Conservation (phyloP, 2,329 filamentous ascomycete species). For the Chrysosphaeria jannelii region DNA sequence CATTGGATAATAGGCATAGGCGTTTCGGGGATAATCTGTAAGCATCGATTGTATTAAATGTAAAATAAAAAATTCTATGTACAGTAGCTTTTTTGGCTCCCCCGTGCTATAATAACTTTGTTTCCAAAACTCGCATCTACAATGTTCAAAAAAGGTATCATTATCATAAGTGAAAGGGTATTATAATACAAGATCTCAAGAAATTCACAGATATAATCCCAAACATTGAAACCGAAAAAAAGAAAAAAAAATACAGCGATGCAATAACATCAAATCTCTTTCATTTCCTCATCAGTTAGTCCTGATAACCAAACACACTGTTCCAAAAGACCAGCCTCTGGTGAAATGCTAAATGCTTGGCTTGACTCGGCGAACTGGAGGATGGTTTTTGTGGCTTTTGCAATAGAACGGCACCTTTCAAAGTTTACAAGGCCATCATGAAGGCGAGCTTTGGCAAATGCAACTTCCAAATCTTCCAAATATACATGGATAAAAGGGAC, state of each 20-base stretch:
- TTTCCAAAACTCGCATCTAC: too few relatives aligned
- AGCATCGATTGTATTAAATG: neutral
- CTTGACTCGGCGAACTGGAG: slow-evolving; percentile 54
- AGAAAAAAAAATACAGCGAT: too few relatives aligned
- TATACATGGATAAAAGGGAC: slow-evolving; percentile 67
- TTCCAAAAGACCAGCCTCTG: slow-evolving; percentile 48
- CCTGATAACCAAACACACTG: slow-evolving; percentile 67
- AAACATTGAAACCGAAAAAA: too few relatives aligned
- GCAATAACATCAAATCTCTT: too few relatives aligned
- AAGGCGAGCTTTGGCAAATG: slow-evolving; percentile 29
- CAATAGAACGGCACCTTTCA: slow-evolving; percentile 48
- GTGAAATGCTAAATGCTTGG: slow-evolving; percentile 40
- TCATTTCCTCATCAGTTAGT: slow-evolving; percentile 49
- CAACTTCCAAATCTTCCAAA: slow-evolving; percentile 54
- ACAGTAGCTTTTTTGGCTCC: too few relatives aligned
- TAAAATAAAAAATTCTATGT: neutral
- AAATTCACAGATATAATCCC: too few relatives aligned
- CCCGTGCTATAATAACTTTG: too few relatives aligned
- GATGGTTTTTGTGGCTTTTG: slow-evolving; percentile 50
- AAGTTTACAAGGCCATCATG: slow-evolving; percentile 58
- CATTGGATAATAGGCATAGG: slow-evolving; percentile 1
- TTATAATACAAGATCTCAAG: too few relatives aligned
- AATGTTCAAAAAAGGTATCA: too few relatives aligned
- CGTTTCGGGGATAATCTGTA: neutral
- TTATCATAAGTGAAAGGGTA: too few relatives aligned